phyloP scores from a whole-genome alignment of 2,329 filamentous ascomycete species.

The Paecilomyces niveus region DNA sequence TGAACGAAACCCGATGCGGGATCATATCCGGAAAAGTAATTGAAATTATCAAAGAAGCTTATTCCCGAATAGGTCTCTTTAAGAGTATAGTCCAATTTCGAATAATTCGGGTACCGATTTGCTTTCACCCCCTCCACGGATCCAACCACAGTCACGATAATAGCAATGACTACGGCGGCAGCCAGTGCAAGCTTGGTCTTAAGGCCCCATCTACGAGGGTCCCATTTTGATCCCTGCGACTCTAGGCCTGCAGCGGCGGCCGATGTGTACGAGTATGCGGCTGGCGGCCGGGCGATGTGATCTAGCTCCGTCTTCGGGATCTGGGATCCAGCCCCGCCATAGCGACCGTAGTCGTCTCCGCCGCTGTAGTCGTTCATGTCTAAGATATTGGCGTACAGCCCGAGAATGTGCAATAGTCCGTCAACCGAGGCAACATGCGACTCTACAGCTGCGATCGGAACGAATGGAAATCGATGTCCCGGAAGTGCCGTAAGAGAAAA shows the following conservation, averaged over 20 bases:
- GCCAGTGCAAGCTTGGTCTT: conserved; percentile 43
- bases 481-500: not conserved
- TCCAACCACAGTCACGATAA: conserved; percentile 46
- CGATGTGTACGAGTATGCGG: conserved; percentile 6
- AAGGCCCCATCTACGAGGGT: conserved; percentile 49
- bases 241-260: not conserved
- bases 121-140: conserved; percentile 28
- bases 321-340: conserved; percentile 13
- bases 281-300: conserved; percentile 10
- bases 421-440: not conserved
- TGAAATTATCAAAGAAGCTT: conserved; percentile 40
- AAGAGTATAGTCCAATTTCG: conserved; percentile 31
- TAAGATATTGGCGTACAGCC: not conserved
- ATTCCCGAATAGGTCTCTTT: conserved; percentile 35
- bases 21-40: conserved; percentile 39
- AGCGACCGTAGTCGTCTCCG: conserved; percentile 12
- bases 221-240: conserved; percentile 31
- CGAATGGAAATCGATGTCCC: not conserved
- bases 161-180: conserved; percentile 29
- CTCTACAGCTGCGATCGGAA: not conserved
- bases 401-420: not conserved
- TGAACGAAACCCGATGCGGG: conserved; percentile 41
- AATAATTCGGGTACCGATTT: conserved; percentile 40
- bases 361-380: not conserved
- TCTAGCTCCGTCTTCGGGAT: conserved; percentile 11